These are phyloP conservation scores for Coemansia pectinata DNA, from an alignment of 192 early-diverging fungal genomes.

Conservation along the genomic window DNA sequence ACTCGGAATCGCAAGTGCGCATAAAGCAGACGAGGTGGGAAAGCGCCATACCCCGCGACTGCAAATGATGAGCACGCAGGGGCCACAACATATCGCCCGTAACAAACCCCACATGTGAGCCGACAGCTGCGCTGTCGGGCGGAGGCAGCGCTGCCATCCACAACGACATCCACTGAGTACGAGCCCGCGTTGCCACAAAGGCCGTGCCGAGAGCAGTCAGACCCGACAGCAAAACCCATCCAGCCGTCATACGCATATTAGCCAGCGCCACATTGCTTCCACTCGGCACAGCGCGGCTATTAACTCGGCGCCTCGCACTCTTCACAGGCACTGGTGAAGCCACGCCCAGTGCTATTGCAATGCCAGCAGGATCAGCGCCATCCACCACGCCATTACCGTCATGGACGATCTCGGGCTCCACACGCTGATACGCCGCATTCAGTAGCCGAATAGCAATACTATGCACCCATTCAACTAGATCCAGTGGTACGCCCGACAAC, in stretches of 20 bases:
- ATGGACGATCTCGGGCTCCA: slow-evolving; percentile 19
- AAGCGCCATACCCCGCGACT: slow-evolving; percentile 30
- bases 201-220: slow-evolving; percentile 10
- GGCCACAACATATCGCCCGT: slow-evolving; percentile 27
- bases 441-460: slow-evolving; percentile 75
- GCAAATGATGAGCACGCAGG: slow-evolving; percentile 23
- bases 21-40: slow-evolving; percentile 25
- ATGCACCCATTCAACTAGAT: slow-evolving; percentile 76
- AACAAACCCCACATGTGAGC: slow-evolving; percentile 22
- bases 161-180: slow-evolving; percentile 20
- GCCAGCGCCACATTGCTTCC: not conserved
- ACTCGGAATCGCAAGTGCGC: not conserved
- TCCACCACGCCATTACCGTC: not conserved
- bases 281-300: not conserved
- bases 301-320: not conserved
- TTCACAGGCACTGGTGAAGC: not conserved
- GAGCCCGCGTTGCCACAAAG: slow-evolving; percentile 7
- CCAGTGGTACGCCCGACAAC: slow-evolving; percentile 61
- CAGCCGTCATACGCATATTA: slow-evolving; percentile 33
- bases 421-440: slow-evolving; percentile 51
- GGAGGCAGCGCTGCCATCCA: slow-evolving; percentile 38
- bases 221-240: slow-evolving; percentile 38
- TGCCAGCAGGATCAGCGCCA: slow-evolving; percentile 11
- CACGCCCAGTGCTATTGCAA: slow-evolving; percentile 6
- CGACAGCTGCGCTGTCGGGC: slow-evolving; percentile 1